Evolutionary conservation across 2,329 filamentous ascomycete species (phyloP).

Genomic region (Beauveria australis): DNA sequence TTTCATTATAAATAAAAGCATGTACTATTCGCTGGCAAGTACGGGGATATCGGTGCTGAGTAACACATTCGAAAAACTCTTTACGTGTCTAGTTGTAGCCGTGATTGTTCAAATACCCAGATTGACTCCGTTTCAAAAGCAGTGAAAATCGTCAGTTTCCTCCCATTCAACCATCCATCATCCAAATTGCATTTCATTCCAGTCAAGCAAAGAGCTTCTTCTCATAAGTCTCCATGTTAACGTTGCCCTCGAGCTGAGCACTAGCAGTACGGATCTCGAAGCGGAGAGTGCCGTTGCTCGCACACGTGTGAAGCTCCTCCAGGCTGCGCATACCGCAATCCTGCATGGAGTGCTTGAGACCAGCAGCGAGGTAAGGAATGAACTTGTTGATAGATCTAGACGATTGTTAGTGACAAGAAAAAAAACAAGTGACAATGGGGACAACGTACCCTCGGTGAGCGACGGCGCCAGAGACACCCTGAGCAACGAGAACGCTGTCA

Average conservation of each 20-base stretch:
- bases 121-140: slow-evolving; percentile 3
- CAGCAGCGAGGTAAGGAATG: slow-evolving; percentile 88
- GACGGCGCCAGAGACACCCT: slow-evolving; percentile 86
- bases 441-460: slow-evolving; percentile 58
- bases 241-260: slow-evolving; percentile 91
- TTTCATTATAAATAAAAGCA: slow-evolving; percentile 5
- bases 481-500: slow-evolving; percentile 87
- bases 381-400: slow-evolving; percentile 83
- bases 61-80: slow-evolving; percentile 9
- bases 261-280: slow-evolving; percentile 94
- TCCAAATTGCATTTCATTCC: slow-evolving; percentile 12
- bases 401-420: slow-evolving; percentile 21
- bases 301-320: slow-evolving; percentile 64
- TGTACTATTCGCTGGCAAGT: slow-evolving; percentile 13
- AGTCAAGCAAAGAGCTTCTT: slow-evolving; percentile 95
- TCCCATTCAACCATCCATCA: slow-evolving; percentile 3
- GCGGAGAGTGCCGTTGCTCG: slow-evolving; percentile 66
- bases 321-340: slow-evolving; percentile 85
- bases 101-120: slow-evolving; percentile 7
- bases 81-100: slow-evolving; percentile 9
- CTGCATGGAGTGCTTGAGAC: slow-evolving; percentile 95
- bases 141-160: slow-evolving; percentile 1
- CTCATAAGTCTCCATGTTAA: slow-evolving; percentile 98
- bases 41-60: slow-evolving; percentile 11
- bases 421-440: background rate